A percentile compares a stretch with the other conserved stretches of the same genome.
These are phyloP conservation scores for Kuraishia ogatae DNA, from an alignment of 805 yeast species.

Conservation along the genomic window DNA sequence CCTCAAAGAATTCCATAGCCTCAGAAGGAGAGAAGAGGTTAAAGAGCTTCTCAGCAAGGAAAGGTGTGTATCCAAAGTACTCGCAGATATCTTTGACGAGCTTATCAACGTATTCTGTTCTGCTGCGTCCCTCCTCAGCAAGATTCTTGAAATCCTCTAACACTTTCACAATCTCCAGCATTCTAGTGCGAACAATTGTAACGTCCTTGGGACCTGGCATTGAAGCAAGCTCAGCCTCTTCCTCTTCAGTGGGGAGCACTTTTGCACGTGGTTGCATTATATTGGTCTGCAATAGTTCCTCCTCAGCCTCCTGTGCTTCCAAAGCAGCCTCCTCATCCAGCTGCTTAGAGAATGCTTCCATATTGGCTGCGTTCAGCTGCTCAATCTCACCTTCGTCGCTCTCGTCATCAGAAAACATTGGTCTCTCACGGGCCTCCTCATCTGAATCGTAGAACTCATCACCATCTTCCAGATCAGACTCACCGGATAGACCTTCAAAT, in stretches of 20 bases:
- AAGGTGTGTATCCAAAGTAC: constrained; percentile 89
- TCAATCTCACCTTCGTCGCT: constrained; percentile 58
- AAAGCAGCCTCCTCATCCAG: constrained; percentile 51
- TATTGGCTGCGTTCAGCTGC: constrained; percentile 67
- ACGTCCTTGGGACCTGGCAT: constrained; percentile 60
- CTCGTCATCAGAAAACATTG: constrained; percentile 79
- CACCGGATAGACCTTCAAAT: constrained; percentile 18
- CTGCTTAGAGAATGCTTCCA: constrained; percentile 67
- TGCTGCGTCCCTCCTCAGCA: constrained; percentile 79
- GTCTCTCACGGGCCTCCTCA: constrained; percentile 50
- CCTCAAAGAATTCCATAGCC: constrained; percentile 97
- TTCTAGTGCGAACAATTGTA: constrained; percentile 80
- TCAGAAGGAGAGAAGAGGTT: constrained; percentile 89
- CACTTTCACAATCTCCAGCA: constrained; percentile 91
- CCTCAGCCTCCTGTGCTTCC: constrained; percentile 57
- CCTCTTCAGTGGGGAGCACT: constrained; percentile 64
- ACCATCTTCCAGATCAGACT: constrained; percentile 22
- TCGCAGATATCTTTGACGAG: constrained; percentile 79
- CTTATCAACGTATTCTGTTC: constrained; percentile 76
- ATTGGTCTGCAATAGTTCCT: constrained; percentile 50
- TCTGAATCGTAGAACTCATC: constrained; percentile 52
- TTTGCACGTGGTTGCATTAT: constrained; percentile 64
- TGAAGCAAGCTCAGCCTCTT: constrained; percentile 46
- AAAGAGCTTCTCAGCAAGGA: constrained; percentile 89
- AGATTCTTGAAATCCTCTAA: constrained; percentile 79